These are phyloP conservation scores for Mucor sp. DNA, from an alignment of 371 early-diverging fungal species.

Conservation along the genomic window DNA sequence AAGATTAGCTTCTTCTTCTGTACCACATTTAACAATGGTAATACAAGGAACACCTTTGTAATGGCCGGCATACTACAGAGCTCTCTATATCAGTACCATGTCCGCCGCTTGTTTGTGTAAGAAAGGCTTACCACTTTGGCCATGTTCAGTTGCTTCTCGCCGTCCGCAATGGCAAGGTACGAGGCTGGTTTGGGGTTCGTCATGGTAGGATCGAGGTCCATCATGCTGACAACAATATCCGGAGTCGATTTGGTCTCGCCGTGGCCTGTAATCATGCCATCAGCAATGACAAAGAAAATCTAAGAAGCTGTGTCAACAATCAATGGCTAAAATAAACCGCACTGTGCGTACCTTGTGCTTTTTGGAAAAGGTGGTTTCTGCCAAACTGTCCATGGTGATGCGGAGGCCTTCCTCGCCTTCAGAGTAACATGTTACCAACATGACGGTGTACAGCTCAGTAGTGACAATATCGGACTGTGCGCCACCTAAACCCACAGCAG, in stretches of 20 bases:
- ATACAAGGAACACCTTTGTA: slow-evolving; percentile 89
- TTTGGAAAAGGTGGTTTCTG: slow-evolving; percentile 63
- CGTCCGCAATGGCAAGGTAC: slow-evolving; percentile 93
- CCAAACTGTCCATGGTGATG: slow-evolving; percentile 84
- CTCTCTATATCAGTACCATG: not conserved
- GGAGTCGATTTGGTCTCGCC: slow-evolving; percentile 63
- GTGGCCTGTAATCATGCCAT: slow-evolving; percentile 53
- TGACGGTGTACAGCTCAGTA: slow-evolving; percentile 52
- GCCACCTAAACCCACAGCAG: slow-evolving; percentile 28
- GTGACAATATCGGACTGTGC: slow-evolving; percentile 42
- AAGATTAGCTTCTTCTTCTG: slow-evolving; percentile 67
- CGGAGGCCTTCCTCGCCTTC: slow-evolving; percentile 79
- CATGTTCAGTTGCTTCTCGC: slow-evolving; percentile 90
- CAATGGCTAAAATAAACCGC: not conserved
- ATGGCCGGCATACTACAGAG: slow-evolving; percentile 76
- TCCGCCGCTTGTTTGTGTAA: not conserved
- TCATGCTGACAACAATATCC: slow-evolving; percentile 71
- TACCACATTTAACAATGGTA: slow-evolving; percentile 92
- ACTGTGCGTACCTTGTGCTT: slow-evolving; percentile 48
- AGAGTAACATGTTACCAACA: slow-evolving; percentile 78
- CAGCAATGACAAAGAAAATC: slow-evolving; percentile 49
- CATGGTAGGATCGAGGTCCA: slow-evolving; percentile 63
- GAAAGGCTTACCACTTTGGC: slow-evolving; percentile 71
- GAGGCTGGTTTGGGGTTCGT: slow-evolving; percentile 58
- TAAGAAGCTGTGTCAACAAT: not conserved